Evolutionary conservation across 2,329 filamentous ascomycete species (phyloP), one percentile per base, ranked within the genome.

Genomic region (Pseudogymnoascus sp.): DNA sequence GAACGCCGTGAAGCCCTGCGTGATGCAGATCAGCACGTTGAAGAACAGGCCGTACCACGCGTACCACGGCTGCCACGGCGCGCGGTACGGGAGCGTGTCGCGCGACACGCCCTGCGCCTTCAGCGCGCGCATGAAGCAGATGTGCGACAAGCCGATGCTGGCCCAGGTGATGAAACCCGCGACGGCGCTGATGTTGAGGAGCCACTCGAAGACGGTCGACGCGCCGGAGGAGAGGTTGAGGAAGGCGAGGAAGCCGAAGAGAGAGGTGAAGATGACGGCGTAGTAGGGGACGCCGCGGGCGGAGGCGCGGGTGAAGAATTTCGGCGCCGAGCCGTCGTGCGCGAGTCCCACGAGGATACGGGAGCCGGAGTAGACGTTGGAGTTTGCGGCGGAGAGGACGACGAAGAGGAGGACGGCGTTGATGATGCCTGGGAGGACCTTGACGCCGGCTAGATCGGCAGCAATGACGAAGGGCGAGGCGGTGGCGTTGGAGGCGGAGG

Each of bases 371-470:
- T 90, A 91, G 64, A 92, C 81, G 75, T 90, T 90, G 12, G 88
- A 89, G 75, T 89, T 91, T 65, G 88, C 90, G 5, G 90, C 89
- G 0, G 88, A 90, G 68, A 91, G 84, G 6, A 92, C 90, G 2
- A 89, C 89, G 0, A 89, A 90, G 21, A 93, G 79, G 8, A 93
- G 83, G 6, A 91, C 85, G 14, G 85, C 89, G 74, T 93, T 93
- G 79, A 93, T 86, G 71, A 92, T 86, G 68, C 84, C 78, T 5
- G 85, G 82, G 3, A 91, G 81, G 3, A 83, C 81, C 6, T 77
- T 76, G 63, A 90, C 84, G 42, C 87, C 87, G 31, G 87, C 87
- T 16, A 83, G 78, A 35, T 80, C 77, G 38, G 80, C 82, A 31
- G 82, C 81, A 67, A 86, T 82, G 60, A 86, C 84, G 73, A 86